These are phyloP conservation scores for Suillus tomentosus DNA, from an alignment of 768 basidiomycete genomes.

Conservation along the genomic window DNA sequence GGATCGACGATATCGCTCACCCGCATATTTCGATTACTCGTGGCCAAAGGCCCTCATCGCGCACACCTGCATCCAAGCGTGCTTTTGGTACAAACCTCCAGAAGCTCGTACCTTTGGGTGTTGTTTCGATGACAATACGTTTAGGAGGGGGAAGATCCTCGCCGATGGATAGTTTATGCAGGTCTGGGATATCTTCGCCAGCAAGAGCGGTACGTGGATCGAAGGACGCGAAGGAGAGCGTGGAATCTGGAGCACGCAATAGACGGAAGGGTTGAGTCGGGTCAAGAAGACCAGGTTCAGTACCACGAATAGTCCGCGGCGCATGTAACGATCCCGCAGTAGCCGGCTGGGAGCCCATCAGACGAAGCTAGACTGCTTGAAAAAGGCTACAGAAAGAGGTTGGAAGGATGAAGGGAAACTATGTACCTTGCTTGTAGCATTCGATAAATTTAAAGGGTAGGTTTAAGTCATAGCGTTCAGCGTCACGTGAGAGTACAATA, in stretches of 20 bases:
- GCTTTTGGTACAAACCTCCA: constrained; percentile 85
- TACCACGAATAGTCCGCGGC: constrained; percentile 37
- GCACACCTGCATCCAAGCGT: constrained; percentile 52
- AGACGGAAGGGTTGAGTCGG: constrained; percentile 60
- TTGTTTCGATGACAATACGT: constrained; percentile 73
- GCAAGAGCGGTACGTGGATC: constrained; percentile 66
- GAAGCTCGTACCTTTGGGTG: constrained; percentile 51
- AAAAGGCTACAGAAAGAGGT: constrained; percentile 2
- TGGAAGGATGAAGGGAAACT: not conserved
- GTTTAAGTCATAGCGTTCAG: not conserved
- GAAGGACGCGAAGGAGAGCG: constrained; percentile 72
- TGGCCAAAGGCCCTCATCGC: constrained; percentile 74
- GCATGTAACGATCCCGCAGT: not conserved
- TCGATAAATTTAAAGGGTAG: not conserved
- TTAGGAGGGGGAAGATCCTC: constrained; percentile 58
- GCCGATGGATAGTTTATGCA: constrained; percentile 44
- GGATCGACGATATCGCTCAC: constrained; percentile 41
- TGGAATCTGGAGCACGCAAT: constrained; percentile 59
- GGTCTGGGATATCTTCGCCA: constrained; percentile 34
- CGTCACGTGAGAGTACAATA: constrained; percentile 1
- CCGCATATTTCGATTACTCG: constrained; percentile 67
- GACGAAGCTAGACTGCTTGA: not conserved
- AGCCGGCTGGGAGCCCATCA: constrained; percentile 1
- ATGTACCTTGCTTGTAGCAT: not conserved
- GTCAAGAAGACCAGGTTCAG: constrained; percentile 67